phyloP scores from a whole-genome alignment of 108 stramenopile genomes.

The Pelagomonas calceolata region DNA sequence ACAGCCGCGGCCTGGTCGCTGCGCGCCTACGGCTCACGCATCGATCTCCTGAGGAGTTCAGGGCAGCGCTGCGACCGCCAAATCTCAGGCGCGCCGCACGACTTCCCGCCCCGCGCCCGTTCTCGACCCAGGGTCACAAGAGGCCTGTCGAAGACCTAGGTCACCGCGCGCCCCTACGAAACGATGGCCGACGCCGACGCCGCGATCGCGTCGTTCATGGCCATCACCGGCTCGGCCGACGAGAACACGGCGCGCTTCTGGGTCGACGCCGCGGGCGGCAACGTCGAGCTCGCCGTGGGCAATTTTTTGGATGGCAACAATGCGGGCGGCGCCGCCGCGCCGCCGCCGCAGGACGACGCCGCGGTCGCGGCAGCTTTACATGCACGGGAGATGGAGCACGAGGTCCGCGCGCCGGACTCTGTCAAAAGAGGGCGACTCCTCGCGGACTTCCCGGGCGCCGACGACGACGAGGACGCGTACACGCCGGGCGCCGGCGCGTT shows the following conservation, averaged over 20 bases:
- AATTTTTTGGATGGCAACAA: not conserved
- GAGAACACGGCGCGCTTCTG: not conserved
- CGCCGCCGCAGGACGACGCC: not conserved
- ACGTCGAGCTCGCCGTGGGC: not conserved
- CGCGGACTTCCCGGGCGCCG: not conserved
- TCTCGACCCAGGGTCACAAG: too few relatives aligned
- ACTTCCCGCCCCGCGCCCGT: too few relatives aligned
- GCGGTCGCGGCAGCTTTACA: not conserved
- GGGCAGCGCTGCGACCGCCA: too few relatives aligned
- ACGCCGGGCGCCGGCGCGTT: not conserved
- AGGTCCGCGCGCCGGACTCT: not conserved
- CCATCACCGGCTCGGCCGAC: slow-evolving; percentile 3
- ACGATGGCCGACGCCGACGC: too few relatives aligned
- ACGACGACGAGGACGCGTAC: not conserved
- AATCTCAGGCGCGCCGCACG: too few relatives aligned
- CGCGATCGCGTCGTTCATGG: too few relatives aligned
- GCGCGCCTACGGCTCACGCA: too few relatives aligned
- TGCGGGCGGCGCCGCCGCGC: not conserved
- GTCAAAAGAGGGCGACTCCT: not conserved
- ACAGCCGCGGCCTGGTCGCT: too few relatives aligned
- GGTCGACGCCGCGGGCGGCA: not conserved
- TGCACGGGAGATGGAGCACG: not conserved
- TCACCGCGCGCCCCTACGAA: too few relatives aligned
- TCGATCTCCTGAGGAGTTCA: too few relatives aligned
- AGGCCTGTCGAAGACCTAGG: too few relatives aligned